phyloP scores from a whole-genome alignment of 148 eudicot genomes.

The Rhododendron williamsianum region DNA sequence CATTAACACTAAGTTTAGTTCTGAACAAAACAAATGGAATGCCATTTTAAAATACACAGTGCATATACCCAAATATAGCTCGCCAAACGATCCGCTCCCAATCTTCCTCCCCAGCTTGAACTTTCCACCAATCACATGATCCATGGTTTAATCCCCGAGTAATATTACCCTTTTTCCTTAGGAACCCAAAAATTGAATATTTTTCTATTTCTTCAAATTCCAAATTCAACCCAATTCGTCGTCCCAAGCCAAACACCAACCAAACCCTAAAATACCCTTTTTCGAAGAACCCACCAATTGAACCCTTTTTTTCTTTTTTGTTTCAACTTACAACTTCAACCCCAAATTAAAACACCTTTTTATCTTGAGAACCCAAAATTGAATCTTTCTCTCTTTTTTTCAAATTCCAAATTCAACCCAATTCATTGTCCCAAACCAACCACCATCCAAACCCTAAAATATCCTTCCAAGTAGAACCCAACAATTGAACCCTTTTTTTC shows the following conservation, averaged over 20 bases:
- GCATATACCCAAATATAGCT: slow-evolving; percentile 58
- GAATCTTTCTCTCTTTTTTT: background rate
- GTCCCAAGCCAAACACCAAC: slow-evolving; percentile 3
- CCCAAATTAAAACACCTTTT: background rate
- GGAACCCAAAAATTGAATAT: background rate
- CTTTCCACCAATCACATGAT: slow-evolving; percentile 68
- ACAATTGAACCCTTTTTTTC: background rate
- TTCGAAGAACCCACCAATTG: background rate
- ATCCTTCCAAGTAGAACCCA: background rate
- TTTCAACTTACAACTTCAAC: background rate
- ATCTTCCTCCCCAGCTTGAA: slow-evolving; percentile 75
- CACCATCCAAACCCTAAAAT: background rate
- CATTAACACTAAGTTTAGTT: background rate
- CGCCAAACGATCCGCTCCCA: slow-evolving; percentile 80
- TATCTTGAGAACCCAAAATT: background rate
- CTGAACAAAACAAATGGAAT: background rate
- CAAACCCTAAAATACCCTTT: background rate
- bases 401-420: background rate
- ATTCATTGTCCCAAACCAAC: slow-evolving; percentile 4
- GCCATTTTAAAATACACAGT: background rate
- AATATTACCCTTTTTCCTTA: background rate
- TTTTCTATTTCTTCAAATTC: background rate
- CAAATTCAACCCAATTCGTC: background rate
- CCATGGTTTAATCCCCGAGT: slow-evolving; percentile 28
- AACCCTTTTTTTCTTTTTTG: background rate